These are phyloP conservation scores for Pichia manshurica DNA, from an alignment of 805 yeast species.

Conservation along the genomic window DNA sequence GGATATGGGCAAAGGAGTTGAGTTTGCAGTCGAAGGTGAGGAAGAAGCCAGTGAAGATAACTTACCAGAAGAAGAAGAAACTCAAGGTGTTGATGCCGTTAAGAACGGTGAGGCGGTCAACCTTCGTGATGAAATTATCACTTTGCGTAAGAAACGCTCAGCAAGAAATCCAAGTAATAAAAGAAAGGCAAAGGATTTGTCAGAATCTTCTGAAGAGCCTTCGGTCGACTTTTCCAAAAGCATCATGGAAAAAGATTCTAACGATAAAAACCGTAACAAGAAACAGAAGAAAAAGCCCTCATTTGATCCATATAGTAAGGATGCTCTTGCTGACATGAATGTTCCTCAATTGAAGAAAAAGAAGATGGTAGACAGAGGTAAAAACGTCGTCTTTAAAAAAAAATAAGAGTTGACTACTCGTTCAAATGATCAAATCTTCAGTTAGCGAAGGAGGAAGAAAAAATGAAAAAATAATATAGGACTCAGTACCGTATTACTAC, in stretches of 20 bases:
- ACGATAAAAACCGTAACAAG: slow-evolving; percentile 9
- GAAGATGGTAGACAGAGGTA: slow-evolving; percentile 24
- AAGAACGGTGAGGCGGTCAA: slow-evolving; percentile 7
- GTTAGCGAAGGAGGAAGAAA: too few relatives aligned
- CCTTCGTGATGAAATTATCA: slow-evolving; percentile 26
- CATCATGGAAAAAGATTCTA: slow-evolving; percentile 15
- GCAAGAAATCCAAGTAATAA: slow-evolving; percentile 11
- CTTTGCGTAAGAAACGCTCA: slow-evolving; percentile 23
- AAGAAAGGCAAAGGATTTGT: slow-evolving; percentile 18
- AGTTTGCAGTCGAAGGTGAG: slow-evolving; percentile 16
- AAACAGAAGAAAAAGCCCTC: slow-evolving; percentile 32
- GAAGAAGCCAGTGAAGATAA: slow-evolving; percentile 5
- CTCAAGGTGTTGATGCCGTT: slow-evolving; percentile 9
- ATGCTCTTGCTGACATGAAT: slow-evolving; percentile 17
- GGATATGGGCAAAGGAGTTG: slow-evolving; percentile 16
- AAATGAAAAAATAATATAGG: too few relatives aligned
- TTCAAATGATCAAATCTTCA: too few relatives aligned
- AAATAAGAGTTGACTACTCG: neutral
- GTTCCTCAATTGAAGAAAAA: slow-evolving; percentile 25
- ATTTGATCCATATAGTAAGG: slow-evolving; percentile 54
- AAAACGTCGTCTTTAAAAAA: slow-evolving; percentile 24
- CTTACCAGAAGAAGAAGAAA: neutral
- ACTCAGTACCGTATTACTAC: too few relatives aligned
- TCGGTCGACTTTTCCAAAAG: slow-evolving; percentile 27
- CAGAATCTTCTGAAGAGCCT: slow-evolving; percentile 19